phyloP scores from a whole-genome alignment of 176 grass and related monocot species.

The Themeda triandra region DNA sequence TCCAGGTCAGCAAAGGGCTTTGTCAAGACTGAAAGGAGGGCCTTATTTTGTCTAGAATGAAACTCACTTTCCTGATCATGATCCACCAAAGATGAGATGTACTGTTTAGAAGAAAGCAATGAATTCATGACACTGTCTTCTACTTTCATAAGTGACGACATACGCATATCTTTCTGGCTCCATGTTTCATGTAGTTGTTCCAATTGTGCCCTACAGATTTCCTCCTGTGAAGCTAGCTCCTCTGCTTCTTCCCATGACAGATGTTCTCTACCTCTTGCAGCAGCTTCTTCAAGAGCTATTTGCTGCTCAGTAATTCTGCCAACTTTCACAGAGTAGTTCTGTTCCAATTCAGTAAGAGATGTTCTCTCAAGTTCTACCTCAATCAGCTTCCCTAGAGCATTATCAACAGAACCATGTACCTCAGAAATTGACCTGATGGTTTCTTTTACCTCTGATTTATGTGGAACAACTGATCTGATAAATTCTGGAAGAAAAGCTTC shows the following conservation, averaged over 20 bases:
- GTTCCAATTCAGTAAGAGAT: constrained; percentile 79
- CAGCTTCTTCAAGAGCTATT: constrained; percentile 87
- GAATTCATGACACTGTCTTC: constrained; percentile 74
- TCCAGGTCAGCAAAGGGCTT: constrained; percentile 79
- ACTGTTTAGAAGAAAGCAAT: constrained; percentile 64
- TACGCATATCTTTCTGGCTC: constrained; percentile 80
- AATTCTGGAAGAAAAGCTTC: constrained; percentile 82
- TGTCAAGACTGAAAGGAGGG: constrained; percentile 64
- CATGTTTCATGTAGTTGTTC: constrained; percentile 87
- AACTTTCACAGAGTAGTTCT: constrained; percentile 84
- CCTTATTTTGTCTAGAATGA: constrained; percentile 60
- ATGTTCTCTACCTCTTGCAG: constrained; percentile 74
- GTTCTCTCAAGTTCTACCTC: constrained; percentile 84
- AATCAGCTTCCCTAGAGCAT: constrained; percentile 69
- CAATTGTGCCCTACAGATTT: constrained; percentile 83
- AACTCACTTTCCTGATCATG: constrained; percentile 60
- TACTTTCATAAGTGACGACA: constrained; percentile 72
- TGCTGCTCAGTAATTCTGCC: constrained; percentile 79
- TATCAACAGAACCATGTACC: constrained; percentile 78
- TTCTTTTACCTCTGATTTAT: constrained; percentile 86
- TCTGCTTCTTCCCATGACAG: constrained; percentile 99
- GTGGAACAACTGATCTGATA: constrained; percentile 65
- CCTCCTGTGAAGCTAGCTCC: constrained; percentile 93
- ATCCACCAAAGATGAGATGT: constrained; percentile 66
- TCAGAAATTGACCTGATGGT: constrained; percentile 72